These are phyloP conservation scores for Staphylotrichum longicolle DNA, from an alignment of 495 filamentous ascomycete species.

Conservation along the genomic window DNA sequence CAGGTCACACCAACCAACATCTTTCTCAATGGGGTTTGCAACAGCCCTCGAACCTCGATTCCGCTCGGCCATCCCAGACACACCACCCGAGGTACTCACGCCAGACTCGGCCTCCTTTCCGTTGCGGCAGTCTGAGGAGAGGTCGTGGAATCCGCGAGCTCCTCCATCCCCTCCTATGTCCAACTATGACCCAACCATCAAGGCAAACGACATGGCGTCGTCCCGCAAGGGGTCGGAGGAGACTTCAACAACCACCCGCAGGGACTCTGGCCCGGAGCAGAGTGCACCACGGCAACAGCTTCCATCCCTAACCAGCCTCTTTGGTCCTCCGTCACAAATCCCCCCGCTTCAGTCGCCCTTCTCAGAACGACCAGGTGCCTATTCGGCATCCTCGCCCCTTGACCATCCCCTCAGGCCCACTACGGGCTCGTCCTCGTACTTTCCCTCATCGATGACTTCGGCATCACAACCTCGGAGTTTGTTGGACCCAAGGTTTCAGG, in stretches of 20 bases:
- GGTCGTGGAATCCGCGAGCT: conserved; percentile 37
- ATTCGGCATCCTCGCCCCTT: conserved; percentile 37
- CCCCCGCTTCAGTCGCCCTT: conserved; percentile 45
- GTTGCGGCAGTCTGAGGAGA: conserved; percentile 41
- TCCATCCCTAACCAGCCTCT: conserved; percentile 54
- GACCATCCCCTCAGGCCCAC: conserved; percentile 40
- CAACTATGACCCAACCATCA: conserved; percentile 48
- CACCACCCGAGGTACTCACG: conserved; percentile 45
- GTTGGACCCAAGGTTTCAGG: conserved; percentile 41
- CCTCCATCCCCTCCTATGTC: conserved; percentile 52
- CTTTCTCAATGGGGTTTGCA: conserved; percentile 51
- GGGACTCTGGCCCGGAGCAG: conserved; percentile 31
- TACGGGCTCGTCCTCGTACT: conserved; percentile 49
- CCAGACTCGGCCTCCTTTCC: conserved; percentile 43
- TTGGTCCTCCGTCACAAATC: conserved; percentile 43
- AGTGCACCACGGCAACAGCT: conserved; percentile 46
- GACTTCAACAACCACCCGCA: conserved; percentile 26
- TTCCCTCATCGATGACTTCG: conserved; percentile 35
- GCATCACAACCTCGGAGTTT: conserved; percentile 42
- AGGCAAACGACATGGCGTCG: conserved; percentile 42
- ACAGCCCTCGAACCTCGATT: conserved; percentile 45
- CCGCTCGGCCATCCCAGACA: conserved; percentile 43
- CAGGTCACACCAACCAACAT: conserved; percentile 21
- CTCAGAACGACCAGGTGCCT: conserved; percentile 24
- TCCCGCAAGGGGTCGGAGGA: conserved; percentile 38